These are phyloP conservation scores for Nemania sp. DNA, from an alignment of 2,329 filamentous ascomycete species.

Conservation along the genomic window DNA sequence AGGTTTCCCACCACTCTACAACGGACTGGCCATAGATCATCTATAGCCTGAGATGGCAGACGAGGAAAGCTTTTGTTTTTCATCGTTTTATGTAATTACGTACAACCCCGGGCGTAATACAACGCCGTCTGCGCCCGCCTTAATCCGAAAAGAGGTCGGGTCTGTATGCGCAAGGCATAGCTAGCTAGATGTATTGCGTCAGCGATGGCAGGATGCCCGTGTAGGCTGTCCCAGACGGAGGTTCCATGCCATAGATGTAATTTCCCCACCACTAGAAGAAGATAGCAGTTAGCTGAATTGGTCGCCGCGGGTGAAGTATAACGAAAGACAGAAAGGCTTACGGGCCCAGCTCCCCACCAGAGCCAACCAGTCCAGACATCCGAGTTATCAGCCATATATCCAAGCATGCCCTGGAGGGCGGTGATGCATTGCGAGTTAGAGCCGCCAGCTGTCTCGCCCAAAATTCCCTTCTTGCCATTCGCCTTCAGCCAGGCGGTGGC, in stretches of 20 bases:
- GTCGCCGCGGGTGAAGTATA: background rate
- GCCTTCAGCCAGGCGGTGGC: slow-evolving; percentile 67
- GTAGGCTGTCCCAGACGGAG: slow-evolving; percentile 46
- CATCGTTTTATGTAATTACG: background rate
- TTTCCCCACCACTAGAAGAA: slow-evolving; percentile 65
- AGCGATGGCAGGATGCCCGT: slow-evolving; percentile 47
- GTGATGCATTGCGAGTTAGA: slow-evolving; percentile 63
- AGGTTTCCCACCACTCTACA: too few relatives aligned
- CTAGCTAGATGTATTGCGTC: slow-evolving; percentile 46
- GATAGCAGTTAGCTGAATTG: slow-evolving; percentile 10
- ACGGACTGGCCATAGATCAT: too few relatives aligned
- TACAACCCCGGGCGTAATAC: background rate
- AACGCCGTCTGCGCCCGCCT: background rate
- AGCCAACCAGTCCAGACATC: slow-evolving; percentile 69
- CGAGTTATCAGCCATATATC: slow-evolving; percentile 64
- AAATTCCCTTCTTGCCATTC: slow-evolving; percentile 66
- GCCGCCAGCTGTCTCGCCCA: slow-evolving; percentile 70
- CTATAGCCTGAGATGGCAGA: background rate
- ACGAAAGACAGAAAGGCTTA: slow-evolving; percentile 11
- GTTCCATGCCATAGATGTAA: slow-evolving; percentile 50
- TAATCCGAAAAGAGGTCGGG: background rate
- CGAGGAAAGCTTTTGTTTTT: background rate
- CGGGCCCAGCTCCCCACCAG: slow-evolving; percentile 69
- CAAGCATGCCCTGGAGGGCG: slow-evolving; percentile 64
- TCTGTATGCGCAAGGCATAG: slow-evolving; percentile 25